These are phyloP conservation scores for Penicillium nordicum DNA, from an alignment of 2,329 filamentous ascomycete species.

Conservation along the genomic window DNA sequence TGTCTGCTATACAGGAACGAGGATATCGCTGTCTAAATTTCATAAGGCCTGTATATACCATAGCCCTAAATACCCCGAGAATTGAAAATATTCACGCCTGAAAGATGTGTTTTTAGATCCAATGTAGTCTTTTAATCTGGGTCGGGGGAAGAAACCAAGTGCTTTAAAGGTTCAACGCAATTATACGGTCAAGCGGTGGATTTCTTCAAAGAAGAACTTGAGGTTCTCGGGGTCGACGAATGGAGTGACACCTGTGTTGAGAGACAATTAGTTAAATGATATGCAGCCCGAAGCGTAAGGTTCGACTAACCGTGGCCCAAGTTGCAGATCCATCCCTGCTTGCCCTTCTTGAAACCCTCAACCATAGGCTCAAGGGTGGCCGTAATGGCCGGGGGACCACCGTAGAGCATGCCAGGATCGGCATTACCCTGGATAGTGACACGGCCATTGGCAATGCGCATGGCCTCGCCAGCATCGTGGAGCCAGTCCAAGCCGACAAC, in stretches of 20 bases:
- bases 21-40: constrained; percentile 53
- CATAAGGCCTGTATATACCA: constrained; percentile 11
- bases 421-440: constrained; percentile 91
- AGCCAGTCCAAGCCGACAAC: constrained; percentile 95
- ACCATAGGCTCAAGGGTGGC: constrained; percentile 82
- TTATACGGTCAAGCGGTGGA: constrained; percentile 59
- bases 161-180: background rate
- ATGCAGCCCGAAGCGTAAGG: constrained; percentile 2
- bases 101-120: constrained; percentile 6
- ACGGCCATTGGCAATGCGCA: constrained; percentile 72
- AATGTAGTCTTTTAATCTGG: constrained; percentile 9
- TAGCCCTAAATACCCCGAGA: constrained; percentile 5
- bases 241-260: constrained; percentile 73
- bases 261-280: constrained; percentile 19
- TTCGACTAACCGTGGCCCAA: constrained; percentile 76
- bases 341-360: constrained; percentile 74
- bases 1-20: constrained; percentile 49
- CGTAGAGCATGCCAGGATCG: constrained; percentile 90
- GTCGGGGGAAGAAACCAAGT: constrained; percentile 9
- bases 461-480: constrained; percentile 80
- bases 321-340: constrained; percentile 95
- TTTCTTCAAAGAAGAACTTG: constrained; percentile 89
- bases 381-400: constrained; percentile 75
- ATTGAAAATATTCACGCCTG: constrained; percentile 3
- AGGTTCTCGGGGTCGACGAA: constrained; percentile 91